Conservation (phyloP, 2,329 filamentous ascomycete species). For the Orbilia brochopaga region DNA sequence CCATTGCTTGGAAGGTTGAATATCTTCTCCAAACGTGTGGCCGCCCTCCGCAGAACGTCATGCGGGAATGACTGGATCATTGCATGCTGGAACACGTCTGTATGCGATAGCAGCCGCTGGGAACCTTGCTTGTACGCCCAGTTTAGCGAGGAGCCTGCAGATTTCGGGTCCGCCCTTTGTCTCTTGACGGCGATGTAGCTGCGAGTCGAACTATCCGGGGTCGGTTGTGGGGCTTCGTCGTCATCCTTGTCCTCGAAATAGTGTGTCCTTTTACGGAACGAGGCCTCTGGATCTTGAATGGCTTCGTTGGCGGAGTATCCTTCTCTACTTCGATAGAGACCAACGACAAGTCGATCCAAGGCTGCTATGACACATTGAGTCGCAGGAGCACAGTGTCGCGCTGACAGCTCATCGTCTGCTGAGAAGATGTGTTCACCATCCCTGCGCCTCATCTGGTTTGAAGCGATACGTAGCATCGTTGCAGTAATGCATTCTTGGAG, state of each 20-base stretch:
- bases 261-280: conserved; percentile 36
- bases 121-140: conserved; percentile 37
- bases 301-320: conserved; percentile 36
- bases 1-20: conserved; percentile 15
- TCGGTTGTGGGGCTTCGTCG: not conserved
- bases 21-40: conserved; percentile 22
- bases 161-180: conserved; percentile 12
- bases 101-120: conserved; percentile 25
- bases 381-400: conserved; percentile 18
- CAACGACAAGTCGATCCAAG: conserved; percentile 27
- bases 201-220: not conserved
- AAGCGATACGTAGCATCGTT: conserved; percentile 31
- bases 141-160: conserved; percentile 8
- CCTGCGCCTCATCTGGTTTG: conserved; percentile 19
- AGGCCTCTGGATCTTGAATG: conserved; percentile 16
- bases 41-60: conserved; percentile 21
- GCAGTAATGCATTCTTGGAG: conserved; percentile 27
- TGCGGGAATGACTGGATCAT: conserved; percentile 36
- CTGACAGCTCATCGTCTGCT: conserved; percentile 28
- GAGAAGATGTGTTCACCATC: conserved; percentile 16
- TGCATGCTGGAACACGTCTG: conserved; percentile 42
- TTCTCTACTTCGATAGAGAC: conserved; percentile 42
- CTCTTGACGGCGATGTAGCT: conserved; percentile 17
- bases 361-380: conserved; percentile 15
- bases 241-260: not conserved